These are phyloP conservation scores for Neopestalotiopsis clavispora DNA, from an alignment of 2,329 filamentous ascomycete genomes.

Conservation along the genomic window DNA sequence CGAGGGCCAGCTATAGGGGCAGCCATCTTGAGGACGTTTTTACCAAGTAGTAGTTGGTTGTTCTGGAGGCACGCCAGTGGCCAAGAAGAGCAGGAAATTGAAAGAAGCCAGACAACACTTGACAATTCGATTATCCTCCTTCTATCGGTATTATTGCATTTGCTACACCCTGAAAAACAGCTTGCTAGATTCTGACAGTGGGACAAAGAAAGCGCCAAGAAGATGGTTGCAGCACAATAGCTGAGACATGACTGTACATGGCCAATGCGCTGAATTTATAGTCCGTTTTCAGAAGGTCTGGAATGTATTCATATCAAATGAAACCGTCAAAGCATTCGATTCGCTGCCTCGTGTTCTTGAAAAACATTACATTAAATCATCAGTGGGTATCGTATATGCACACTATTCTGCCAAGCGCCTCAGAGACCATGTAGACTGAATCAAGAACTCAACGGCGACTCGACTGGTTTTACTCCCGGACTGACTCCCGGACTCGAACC, in stretches of 20 bases:
- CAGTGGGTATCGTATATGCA: constrained; percentile 12
- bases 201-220: not conserved
- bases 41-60: no score
- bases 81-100: no score
- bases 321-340: not conserved
- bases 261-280: not conserved
- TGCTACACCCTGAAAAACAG: no score
- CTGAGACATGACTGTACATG: not conserved
- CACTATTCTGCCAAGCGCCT: not conserved
- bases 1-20: no score
- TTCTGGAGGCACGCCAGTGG: no score
- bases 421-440: not conserved
- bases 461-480: not conserved
- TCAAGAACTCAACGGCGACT: not conserved
- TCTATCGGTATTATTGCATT: no score
- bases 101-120: no score
- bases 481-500: not conserved
- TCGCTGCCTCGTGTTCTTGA: not conserved
- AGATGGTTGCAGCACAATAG: not conserved
- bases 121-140: no score
- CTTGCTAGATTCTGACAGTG: no score
- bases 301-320: not conserved
- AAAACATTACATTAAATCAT: constrained; percentile 5
- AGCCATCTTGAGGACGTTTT: no score
- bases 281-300: not conserved